phyloP scores from a whole-genome alignment of 176 grass and related monocot species.

The Phragmites australis region DNA sequence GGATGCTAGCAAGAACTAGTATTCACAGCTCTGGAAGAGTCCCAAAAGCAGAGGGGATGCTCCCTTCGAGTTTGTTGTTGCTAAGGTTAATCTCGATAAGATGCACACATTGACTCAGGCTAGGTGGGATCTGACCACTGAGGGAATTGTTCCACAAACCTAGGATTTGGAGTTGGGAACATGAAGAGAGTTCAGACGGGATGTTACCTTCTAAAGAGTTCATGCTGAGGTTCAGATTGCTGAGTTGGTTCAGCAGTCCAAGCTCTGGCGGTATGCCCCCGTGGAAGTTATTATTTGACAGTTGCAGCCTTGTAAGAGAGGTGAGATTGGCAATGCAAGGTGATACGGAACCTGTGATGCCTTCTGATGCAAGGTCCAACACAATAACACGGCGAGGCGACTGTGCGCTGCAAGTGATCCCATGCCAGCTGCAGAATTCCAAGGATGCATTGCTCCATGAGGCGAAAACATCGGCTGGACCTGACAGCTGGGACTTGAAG shows the following conservation, averaged over 20 bases:
- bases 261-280: conserved; percentile 47
- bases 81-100: conserved; percentile 43
- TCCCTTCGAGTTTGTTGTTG: conserved; percentile 51
- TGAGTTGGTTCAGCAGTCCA: conserved; percentile 34
- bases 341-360: conserved; percentile 35
- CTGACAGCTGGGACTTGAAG: conserved; percentile 35
- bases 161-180: conserved; percentile 33
- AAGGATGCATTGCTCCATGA: conserved; percentile 45
- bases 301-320: conserved; percentile 35
- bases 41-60: conserved; percentile 49
- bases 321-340: conserved; percentile 42
- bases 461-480: background rate
- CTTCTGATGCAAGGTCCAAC: conserved; percentile 33
- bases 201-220: conserved; percentile 54
- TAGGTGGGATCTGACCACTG: conserved; percentile 35
- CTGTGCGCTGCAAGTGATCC: conserved; percentile 20
- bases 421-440: conserved; percentile 41
- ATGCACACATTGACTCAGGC: conserved; percentile 15
- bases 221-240: conserved; percentile 54
- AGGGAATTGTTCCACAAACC: conserved; percentile 43
- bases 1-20: conserved; percentile 35
- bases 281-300: conserved; percentile 46
- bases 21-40: conserved; percentile 22
- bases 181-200: conserved; percentile 42
- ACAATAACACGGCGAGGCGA: background rate